Evolutionary conservation across 331 rosid genomes (phyloP), one percentile per base, ranked within the genome.

Genomic region (Malus hybrid): DNA sequence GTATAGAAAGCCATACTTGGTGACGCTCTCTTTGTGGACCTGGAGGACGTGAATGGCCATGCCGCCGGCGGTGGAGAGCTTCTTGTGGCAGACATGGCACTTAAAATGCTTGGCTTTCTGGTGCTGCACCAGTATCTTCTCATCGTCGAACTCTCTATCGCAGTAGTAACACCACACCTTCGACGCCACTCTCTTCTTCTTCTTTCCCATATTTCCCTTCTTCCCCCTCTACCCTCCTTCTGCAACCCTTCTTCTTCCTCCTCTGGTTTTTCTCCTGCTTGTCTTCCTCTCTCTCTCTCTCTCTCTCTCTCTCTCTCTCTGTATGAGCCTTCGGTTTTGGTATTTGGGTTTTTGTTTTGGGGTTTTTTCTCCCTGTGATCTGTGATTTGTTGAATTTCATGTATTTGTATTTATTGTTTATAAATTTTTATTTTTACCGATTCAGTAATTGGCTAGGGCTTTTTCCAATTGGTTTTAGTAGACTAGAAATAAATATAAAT

Each of bases 151-250:
- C 76, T 95, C 99, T 6, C 99, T 87, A 73, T 95, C 99, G 83
- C 99, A 95, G 83, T 95, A 95, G 74, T 95, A 95, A 22, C 99
- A 95, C 99, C 99, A 95, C 0, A 95, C 97, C 88, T 92, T 95
- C 5, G 99, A 95, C 3, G 97, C 80, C 57, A 86, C 93, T 46
- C 97, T 89, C 93, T 95, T 95, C 93, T 95, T 95, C 92, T 92
- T 95, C 90, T 89, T 95, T 74, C 99, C 99, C 99, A 90, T 87
- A 42, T 6, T 56, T 24, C 60, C 54, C 73, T 36, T 36, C 36
- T 27, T 7, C 65, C 59, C 29, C 22, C 67, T 50, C 44, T 5
- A 22, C 19, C 34, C 55, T 55, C 56, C n/a, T 56, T 39, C 13
- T 19, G 10, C 34, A 22, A 52, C 34, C 59, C 77, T 28, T 18